Evolutionary conservation across 2,329 filamentous ascomycete species (phyloP), one percentile per base, ranked within the genome.

Genomic region (Clonostachys solani): DNA sequence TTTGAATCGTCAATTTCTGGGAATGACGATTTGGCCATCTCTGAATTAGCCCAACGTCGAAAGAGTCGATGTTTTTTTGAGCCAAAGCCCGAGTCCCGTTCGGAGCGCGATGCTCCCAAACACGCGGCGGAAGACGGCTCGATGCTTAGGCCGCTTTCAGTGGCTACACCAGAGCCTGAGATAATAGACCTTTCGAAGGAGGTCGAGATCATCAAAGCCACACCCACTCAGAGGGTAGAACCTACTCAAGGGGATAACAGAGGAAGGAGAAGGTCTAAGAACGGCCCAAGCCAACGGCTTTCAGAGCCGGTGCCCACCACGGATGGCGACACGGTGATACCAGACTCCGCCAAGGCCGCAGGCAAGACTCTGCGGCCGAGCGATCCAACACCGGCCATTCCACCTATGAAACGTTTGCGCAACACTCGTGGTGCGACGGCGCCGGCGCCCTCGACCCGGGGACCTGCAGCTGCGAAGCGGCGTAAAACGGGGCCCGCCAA

Each of bases 401-500:
- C 23, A 29, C 23, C 23, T 4, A 29, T 29, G 23, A 29, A 29
- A 29, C 23, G 23, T 29, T 9, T 29, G 23, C 23, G 23, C 23
- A 29, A 29, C 6, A 29, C 23, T 29, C 23, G 23, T 29, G 36
- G 36, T 18, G 36, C 36, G 2, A 54, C 63, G 9, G 47, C 48
- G 9, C 40, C 54, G 3, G 60, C 60, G 15, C 61, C 56, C 2
- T 63, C 55, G 2, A 46, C 54, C 5, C 54, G 50, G 36, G 47
- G 52, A 42, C 38, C 45, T n/a, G 15, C 46, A 16, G 43, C 53
- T 2, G 60, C 64, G 58, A 65, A 63, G 47, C 78, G 79, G 55
- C 67, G 74, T 38, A 82, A 80, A 58, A 62, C 68, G 46, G 57
- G 69, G 40, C 50, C 59, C 2, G 51, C 61, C 0, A 75, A 81